phyloP scores from a whole-genome alignment of 306 rosid genomes.

The Rosa chinensis region DNA sequence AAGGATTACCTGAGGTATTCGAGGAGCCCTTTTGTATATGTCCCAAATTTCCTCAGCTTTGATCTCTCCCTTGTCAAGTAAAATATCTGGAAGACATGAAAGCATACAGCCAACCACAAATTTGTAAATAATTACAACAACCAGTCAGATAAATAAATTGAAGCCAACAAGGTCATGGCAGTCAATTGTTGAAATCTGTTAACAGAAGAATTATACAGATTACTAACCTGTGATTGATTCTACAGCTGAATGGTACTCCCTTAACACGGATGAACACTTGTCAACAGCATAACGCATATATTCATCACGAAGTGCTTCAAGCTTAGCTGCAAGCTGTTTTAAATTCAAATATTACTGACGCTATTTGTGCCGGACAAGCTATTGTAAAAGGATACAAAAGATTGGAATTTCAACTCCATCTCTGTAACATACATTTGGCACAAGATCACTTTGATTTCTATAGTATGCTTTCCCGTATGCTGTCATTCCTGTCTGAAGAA shows the following conservation, averaged over 20 bases:
- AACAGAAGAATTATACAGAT: conserved; percentile 27
- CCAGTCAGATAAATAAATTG: neutral
- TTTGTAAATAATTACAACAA: conserved; percentile 18
- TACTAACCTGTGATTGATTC: conserved; percentile 91
- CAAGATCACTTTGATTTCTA: conserved; percentile 76
- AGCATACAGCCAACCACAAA: conserved; percentile 12
- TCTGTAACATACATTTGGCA: conserved; percentile 72
- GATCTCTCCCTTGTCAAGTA: conserved; percentile 80
- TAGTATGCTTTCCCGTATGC: conserved; percentile 94
- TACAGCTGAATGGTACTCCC: conserved; percentile 73
- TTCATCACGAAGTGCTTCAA: conserved; percentile 92
- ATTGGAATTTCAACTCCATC: conserved; percentile 26
- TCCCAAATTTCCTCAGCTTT: conserved; percentile 82
- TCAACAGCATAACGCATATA: conserved; percentile 89
- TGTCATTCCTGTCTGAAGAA: conserved; percentile 97
- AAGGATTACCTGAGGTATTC: conserved; percentile 65
- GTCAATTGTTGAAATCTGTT: conserved; percentile 14
- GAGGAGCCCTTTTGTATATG: conserved; percentile 64
- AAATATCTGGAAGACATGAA: conserved; percentile 64
- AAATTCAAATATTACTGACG: conserved; percentile 14
- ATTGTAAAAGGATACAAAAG: neutral
- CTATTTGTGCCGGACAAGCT: neutral
- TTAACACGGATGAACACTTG: conserved; percentile 65
- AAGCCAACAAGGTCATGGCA: conserved; percentile 13
- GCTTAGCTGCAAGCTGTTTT: conserved; percentile 84